Percentiles rank a stretch among this genome's conserved stretches.
Evolutionary conservation across 495 filamentous ascomycete species (phyloP).

Genomic region (Xylaria bambusicola): DNA sequence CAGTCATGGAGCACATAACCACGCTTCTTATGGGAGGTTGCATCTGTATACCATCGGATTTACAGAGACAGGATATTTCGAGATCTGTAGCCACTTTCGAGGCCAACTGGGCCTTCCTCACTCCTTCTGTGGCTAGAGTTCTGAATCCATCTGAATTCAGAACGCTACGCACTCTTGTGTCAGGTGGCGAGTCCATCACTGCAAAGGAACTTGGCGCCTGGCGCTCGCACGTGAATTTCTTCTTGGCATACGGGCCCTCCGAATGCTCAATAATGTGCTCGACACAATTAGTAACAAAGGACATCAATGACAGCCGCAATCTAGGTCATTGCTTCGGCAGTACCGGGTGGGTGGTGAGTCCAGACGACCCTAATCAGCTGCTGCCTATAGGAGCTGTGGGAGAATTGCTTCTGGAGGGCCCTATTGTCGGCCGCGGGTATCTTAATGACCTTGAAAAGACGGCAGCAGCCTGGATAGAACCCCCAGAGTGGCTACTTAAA

Average conservation of each 20-base stretch:
- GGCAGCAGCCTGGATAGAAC: constrained; percentile 34
- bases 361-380: constrained; percentile 47
- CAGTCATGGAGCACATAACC: constrained; percentile 54
- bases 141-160: constrained; percentile 5
- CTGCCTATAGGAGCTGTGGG: constrained; percentile 42
- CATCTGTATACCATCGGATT: constrained; percentile 29
- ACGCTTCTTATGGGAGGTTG: constrained; percentile 44
- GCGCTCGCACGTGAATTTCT: not conserved
- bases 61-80: not conserved
- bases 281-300: not conserved
- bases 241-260: not conserved
- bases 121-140: constrained; percentile 5
- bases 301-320: constrained; percentile 24
- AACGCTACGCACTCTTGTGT: not conserved
- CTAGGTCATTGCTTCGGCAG: constrained; percentile 49
- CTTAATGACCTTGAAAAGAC: constrained; percentile 35
- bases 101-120: constrained; percentile 8
- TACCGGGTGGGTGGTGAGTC: constrained; percentile 54
- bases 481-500: constrained; percentile 43
- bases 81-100: not conserved
- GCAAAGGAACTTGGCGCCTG: not conserved
- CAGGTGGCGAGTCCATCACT: constrained; percentile 8
- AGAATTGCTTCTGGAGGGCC: constrained; percentile 41
- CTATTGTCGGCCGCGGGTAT: constrained; percentile 37
- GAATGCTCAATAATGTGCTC: constrained; percentile 6